Percentiles rank a stretch among this genome's conserved stretches.
Conservation (phyloP, 2,329 filamentous ascomycete genomes). For the Penicillium sp. region DNA sequence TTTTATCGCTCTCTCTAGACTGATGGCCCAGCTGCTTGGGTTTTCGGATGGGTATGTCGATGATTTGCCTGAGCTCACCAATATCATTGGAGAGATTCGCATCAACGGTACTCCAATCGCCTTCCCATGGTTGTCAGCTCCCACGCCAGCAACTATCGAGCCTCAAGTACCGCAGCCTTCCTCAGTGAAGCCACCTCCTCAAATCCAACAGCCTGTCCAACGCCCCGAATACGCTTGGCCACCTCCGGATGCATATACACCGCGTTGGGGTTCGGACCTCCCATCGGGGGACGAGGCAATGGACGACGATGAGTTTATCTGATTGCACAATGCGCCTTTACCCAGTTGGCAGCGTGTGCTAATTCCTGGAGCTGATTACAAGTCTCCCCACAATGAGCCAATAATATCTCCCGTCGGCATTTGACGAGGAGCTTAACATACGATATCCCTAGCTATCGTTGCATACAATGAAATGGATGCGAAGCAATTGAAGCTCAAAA, state of each 20-base stretch:
- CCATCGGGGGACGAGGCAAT: conserved; percentile 24
- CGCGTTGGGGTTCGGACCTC: conserved; percentile 16
- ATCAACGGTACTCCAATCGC: conserved; percentile 31
- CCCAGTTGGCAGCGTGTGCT: background rate
- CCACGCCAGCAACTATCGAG: conserved; percentile 14
- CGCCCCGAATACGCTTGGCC: conserved; percentile 16
- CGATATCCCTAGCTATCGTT: too few species aligned
- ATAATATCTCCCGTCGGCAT: too few species aligned
- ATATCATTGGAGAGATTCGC: conserved; percentile 32
- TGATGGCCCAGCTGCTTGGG: conserved; percentile 40
- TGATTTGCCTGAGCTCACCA: conserved; percentile 22
- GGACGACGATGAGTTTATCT: conserved; percentile 38
- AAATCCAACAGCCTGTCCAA: conserved; percentile 8
- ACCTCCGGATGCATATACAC: conserved; percentile 8
- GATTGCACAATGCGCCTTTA: background rate
- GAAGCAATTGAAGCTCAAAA: too few species aligned
- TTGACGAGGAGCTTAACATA: too few species aligned
- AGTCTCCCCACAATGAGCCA: too few species aligned
- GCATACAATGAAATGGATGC: too few species aligned
- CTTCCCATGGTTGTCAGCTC: conserved; percentile 22
- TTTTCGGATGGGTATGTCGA: conserved; percentile 48
- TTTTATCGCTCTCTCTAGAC: conserved; percentile 30
- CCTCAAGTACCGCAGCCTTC: background rate
- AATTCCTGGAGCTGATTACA: background rate
- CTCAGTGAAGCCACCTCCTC: background rate